Evolutionary conservation across 371 early-diverging fungal species (phyloP), one percentile per base, ranked within the genome.

Genomic region (Mortierella sp.): DNA sequence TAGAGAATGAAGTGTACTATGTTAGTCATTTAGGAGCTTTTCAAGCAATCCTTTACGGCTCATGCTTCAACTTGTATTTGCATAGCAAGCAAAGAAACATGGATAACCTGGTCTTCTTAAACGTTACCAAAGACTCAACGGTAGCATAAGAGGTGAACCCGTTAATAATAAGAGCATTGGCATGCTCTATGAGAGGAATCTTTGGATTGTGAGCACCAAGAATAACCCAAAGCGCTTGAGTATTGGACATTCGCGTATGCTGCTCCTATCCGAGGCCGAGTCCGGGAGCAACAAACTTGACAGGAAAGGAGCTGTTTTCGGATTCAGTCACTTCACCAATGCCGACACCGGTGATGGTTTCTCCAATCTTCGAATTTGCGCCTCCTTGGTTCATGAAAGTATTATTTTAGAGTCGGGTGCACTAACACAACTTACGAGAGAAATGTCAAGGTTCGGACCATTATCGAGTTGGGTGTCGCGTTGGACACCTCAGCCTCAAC

Each of bases 251-350:
- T 12, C 84, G 78, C 2, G 80, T 66, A 57, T 89, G 87, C 40
- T 87, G 75, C 43, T 83, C 88, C 87, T 90, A 93, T 8, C 85
- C 85, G 29, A 61, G 17, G 5, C n/a, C 57, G 13, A 60, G 42
- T 9, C 89, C 90, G 31, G 83, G 73, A 7, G 93, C 92, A n/a
- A 88, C 63, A 73, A 91, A 88, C 60, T 88, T 89, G 15, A 81
- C 88, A 57, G 85, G 86, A 74, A 85, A 90, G 23, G 86, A 74
- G 29, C 81, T 66, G 70, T 86, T 82, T 60, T 85, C 83, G 29
- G 89, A 88, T 31, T 85, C 85, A 37, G 90, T 68, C 9, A 93
- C 90, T 40, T 89, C 85, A 29, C 78, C 81, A 74, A 93, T 85
- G 17, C 85, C 89, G 34, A 85, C 83, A 22, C 88, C 91, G 23